phyloP scores from a whole-genome alignment of 106 monocot genomes.

The Agapanthus africanus region DNA sequence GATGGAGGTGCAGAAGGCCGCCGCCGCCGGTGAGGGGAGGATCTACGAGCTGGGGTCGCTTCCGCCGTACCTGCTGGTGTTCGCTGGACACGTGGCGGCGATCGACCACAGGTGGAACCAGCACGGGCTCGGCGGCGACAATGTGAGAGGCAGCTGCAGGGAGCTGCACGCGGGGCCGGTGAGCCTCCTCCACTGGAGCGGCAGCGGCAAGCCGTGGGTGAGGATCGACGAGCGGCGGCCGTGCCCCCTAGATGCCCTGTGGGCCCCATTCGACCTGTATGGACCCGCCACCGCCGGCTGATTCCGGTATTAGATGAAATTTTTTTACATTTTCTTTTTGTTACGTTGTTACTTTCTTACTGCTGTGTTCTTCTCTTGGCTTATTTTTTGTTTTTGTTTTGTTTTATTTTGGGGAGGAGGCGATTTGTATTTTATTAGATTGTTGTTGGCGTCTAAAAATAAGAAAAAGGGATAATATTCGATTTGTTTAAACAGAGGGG shows the following conservation, averaged over 20 bases:
- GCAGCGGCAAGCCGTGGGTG: constrained; percentile 90
- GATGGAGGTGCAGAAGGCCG: constrained; percentile 89
- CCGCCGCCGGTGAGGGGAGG: constrained; percentile 26
- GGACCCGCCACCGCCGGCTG: no score
- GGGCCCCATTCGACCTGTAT: constrained; percentile 86
- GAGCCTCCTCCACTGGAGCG: constrained; percentile 96
- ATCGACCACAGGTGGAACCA: constrained; percentile 99
- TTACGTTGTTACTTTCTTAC: no score
- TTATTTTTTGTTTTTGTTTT: no score
- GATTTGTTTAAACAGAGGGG: no score
- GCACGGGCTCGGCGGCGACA: constrained; percentile 94
- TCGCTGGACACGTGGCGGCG: constrained; percentile 85
- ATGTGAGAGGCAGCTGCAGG: constrained; percentile 83
- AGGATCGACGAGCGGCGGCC: constrained; percentile 65
- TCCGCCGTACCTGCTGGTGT: constrained; percentile 86
- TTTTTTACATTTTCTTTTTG: no score
- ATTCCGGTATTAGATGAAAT: no score
- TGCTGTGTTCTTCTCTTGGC: no score
- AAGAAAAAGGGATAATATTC: no score
- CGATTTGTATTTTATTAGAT: no score
- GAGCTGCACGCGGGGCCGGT: constrained; percentile 90
- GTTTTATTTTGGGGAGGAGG: no score
- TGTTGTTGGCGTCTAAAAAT: no score
- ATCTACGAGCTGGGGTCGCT: constrained; percentile 97
- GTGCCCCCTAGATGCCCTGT: constrained; percentile 84